Percentiles rank a stretch among this genome's conserved stretches.
Conservation (phyloP, 1,284 basidiomycete genomes). For the Fomitopsis betulina region DNA sequence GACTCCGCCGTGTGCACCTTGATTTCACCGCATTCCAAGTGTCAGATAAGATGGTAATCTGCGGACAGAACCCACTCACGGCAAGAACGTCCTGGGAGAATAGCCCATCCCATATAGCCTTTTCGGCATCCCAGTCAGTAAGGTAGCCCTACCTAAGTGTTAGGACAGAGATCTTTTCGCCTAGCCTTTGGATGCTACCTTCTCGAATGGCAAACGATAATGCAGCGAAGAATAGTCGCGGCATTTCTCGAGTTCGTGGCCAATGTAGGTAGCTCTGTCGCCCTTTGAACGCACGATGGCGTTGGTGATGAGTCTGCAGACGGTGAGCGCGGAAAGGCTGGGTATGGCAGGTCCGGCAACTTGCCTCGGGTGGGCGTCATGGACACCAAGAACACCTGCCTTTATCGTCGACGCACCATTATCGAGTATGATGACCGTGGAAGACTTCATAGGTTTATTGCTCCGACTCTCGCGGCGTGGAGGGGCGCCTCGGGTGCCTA, state of each 20-base stretch:
- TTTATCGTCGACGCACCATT: slow-evolving; percentile 86
- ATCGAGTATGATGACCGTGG: slow-evolving; percentile 67
- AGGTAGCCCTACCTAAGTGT: slow-evolving; percentile 67
- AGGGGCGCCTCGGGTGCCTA: not conserved
- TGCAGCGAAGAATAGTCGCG: slow-evolving; percentile 75
- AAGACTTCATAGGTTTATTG: slow-evolving; percentile 31
- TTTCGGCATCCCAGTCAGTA: slow-evolving; percentile 90
- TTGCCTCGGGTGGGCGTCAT: slow-evolving; percentile 29
- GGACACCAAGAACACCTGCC: slow-evolving; percentile 44
- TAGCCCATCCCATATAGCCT: slow-evolving; percentile 85
- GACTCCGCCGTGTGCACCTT: slow-evolving; percentile 72
- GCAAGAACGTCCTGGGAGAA: slow-evolving; percentile 69
- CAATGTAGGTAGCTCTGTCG: slow-evolving; percentile 76
- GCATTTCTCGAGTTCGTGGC: slow-evolving; percentile 75
- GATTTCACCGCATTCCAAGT: not conserved
- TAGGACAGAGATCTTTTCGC: slow-evolving; percentile 7
- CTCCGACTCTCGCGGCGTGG: not conserved
- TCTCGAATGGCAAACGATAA: slow-evolving; percentile 82
- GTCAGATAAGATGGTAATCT: not conserved
- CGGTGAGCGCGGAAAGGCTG: slow-evolving; percentile 1
- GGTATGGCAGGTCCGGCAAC: slow-evolving; percentile 6
- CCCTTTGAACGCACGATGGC: slow-evolving; percentile 77
- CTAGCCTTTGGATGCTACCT: slow-evolving; percentile 41
- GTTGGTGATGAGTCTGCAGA: slow-evolving; percentile 65
- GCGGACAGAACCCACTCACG: slow-evolving; percentile 37